A percentile compares a stretch with the other conserved stretches of the same genome.
Evolutionary conservation across 179 eudicot genomes (phyloP).

Genomic region (Corrigiola litoralis): DNA sequence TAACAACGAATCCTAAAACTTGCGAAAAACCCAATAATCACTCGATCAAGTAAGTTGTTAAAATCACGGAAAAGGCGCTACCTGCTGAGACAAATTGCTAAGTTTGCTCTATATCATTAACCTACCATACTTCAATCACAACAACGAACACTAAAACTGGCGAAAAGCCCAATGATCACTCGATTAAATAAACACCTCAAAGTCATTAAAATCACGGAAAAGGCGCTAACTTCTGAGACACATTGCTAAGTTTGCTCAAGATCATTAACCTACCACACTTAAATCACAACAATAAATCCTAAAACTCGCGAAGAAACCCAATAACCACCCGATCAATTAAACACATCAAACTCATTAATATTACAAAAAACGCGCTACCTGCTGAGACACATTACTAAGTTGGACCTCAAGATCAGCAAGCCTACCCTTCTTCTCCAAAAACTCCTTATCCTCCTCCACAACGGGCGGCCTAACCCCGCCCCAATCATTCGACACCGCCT

Average conservation of each 20-base stretch:
- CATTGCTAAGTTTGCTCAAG: too few species aligned
- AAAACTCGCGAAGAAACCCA: too few species aligned
- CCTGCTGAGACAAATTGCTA: slow-evolving; percentile 73
- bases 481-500: slow-evolving; percentile 85
- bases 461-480: slow-evolving; percentile 52
- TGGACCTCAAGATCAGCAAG: slow-evolving; percentile 63
- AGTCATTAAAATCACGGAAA: neutral
- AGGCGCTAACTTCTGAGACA: slow-evolving; percentile 62
- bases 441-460: slow-evolving; percentile 87
- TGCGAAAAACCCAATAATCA: too few species aligned
- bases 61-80: slow-evolving; percentile 3
- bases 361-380: slow-evolving; percentile 34
- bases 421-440: slow-evolving; percentile 72
- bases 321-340: too few species aligned
- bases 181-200: too few species aligned
- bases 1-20: too few species aligned
- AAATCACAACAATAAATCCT: too few species aligned
- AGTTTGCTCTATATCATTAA: slow-evolving; percentile 70
- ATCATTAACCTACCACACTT: too few species aligned
- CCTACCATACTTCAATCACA: slow-evolving; percentile 71
- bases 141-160: too few species aligned
- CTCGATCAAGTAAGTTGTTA: too few species aligned
- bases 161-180: too few species aligned
- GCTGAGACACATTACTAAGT: slow-evolving; percentile 62
- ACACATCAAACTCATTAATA: too few species aligned